A percentile compares a stretch with the other conserved stretches of the same genome.
Evolutionary conservation across 306 rosid genomes (phyloP).

Genomic region (Cicer pinnatifidum): DNA sequence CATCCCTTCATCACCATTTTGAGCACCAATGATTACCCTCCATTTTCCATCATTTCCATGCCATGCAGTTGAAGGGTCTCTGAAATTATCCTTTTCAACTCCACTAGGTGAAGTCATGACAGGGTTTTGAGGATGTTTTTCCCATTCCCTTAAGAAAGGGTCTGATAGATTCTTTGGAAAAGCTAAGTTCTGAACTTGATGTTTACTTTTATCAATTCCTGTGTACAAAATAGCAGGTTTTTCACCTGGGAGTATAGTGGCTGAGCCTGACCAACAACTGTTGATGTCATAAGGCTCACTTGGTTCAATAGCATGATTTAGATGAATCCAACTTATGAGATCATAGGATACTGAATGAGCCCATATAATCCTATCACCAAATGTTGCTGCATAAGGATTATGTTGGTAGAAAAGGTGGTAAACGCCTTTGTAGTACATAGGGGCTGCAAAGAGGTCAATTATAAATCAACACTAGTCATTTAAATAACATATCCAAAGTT

Average conservation of each 20-base stretch:
- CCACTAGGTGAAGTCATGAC: constrained; percentile 51
- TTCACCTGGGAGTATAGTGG: constrained; percentile 51
- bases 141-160: constrained; percentile 61
- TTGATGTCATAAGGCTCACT: constrained; percentile 55
- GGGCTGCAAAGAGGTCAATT: constrained; percentile 45
- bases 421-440: constrained; percentile 61
- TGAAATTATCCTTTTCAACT: constrained; percentile 49
- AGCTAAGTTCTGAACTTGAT: constrained; percentile 65
- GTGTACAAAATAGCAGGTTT: constrained; percentile 60
- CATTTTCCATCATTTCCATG: constrained; percentile 54
- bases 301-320: constrained; percentile 54
- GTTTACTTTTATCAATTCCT: constrained; percentile 47
- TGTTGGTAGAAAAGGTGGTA: constrained; percentile 67
- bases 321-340: constrained; percentile 64
- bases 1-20: constrained; percentile 52
- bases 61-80: constrained; percentile 81
- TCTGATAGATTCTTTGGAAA: constrained; percentile 56
- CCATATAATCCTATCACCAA: constrained; percentile 60
- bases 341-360: constrained; percentile 67
- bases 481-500: not conserved
- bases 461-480: constrained; percentile 14
- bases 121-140: constrained; percentile 59
- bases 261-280: constrained; percentile 73
- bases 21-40: constrained; percentile 60
- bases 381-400: constrained; percentile 59